These are phyloP conservation scores for Claviceps sp. DNA, from an alignment of 2,329 filamentous ascomycete species.

Conservation along the genomic window DNA sequence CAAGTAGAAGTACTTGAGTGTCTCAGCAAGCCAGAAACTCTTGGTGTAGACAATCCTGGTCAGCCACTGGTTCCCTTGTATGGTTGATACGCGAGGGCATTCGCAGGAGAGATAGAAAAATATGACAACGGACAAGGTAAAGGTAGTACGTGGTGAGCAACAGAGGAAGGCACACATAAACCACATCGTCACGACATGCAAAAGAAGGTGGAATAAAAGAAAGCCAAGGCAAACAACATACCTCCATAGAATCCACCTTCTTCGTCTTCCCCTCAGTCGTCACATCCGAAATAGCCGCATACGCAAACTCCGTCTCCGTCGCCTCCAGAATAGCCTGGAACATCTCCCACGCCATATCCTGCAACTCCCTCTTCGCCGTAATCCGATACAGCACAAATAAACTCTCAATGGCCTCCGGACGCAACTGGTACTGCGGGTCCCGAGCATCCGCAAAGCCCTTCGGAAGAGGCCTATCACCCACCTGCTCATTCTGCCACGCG, in stretches of 20 bases:
- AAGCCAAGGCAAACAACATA: neutral
- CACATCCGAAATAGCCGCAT: slow-evolving; percentile 35
- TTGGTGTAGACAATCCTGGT: slow-evolving; percentile 19
- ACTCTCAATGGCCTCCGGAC: slow-evolving; percentile 63
- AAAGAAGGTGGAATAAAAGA: too few relatives aligned
- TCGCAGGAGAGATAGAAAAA: too few relatives aligned
- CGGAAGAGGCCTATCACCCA: slow-evolving; percentile 16
- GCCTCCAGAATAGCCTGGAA: slow-evolving; percentile 31
- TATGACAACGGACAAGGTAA: too few relatives aligned
- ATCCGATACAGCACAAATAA: slow-evolving; percentile 63
- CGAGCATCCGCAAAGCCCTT: slow-evolving; percentile 49
- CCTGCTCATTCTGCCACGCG: slow-evolving; percentile 12
- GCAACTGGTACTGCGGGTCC: slow-evolving; percentile 35
- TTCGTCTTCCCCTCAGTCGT: slow-evolving; percentile 16
- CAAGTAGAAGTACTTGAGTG: slow-evolving; percentile 62
- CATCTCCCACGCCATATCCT: slow-evolving; percentile 40
- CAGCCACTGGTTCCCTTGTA: neutral
- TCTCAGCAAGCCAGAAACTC: slow-evolving; percentile 62
- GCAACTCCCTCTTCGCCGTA: slow-evolving; percentile 32
- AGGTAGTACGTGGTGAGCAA: too few relatives aligned
- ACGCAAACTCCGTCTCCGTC: slow-evolving; percentile 33
- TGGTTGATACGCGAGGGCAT: neutral
- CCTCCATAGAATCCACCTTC: slow-evolving; percentile 47
- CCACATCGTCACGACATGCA: too few relatives aligned
- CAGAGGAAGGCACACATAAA: too few relatives aligned